phyloP scores from a whole-genome alignment of 192 early-diverging fungal species.

The Backusella macrospora region DNA sequence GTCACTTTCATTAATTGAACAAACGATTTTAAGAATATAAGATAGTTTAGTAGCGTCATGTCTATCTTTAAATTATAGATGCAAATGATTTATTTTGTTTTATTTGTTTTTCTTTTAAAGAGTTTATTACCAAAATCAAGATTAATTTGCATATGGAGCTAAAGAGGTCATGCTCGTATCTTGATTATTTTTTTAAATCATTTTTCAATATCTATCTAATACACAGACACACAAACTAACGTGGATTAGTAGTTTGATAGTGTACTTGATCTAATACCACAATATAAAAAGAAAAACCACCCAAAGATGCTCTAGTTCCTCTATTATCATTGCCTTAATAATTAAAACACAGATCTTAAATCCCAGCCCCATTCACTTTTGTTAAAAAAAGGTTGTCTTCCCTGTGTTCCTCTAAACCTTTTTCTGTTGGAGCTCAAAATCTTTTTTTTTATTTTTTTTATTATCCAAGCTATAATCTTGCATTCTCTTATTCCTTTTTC shows the following conservation, averaged over 20 bases:
- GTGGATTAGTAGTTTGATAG: constrained; percentile 17
- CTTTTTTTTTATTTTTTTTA: background rate
- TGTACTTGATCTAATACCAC: constrained; percentile 22
- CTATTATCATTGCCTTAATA: background rate
- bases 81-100: background rate
- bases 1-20: background rate
- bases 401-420: constrained; percentile 7
- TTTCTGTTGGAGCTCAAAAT: constrained; percentile 8
- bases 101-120: background rate
- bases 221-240: constrained; percentile 7
- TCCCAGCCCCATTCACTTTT: background rate
- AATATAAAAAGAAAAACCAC: background rate
- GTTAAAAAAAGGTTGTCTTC: background rate
- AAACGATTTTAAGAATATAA: background rate
- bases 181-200: background rate
- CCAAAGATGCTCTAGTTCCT: background rate
- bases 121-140: background rate
- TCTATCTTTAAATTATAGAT: constrained; percentile 11
- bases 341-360: constrained; percentile 10
- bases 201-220: background rate
- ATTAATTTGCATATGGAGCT: background rate
- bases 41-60: constrained; percentile 8
- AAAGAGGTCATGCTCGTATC: background rate
- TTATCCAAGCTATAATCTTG: background rate
- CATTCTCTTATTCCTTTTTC: background rate